A percentile compares a stretch with the other conserved stretches of the same genome.
These are phyloP conservation scores for Colletotrichum abscissum DNA, from an alignment of 2,329 filamentous ascomycete species.

Conservation along the genomic window DNA sequence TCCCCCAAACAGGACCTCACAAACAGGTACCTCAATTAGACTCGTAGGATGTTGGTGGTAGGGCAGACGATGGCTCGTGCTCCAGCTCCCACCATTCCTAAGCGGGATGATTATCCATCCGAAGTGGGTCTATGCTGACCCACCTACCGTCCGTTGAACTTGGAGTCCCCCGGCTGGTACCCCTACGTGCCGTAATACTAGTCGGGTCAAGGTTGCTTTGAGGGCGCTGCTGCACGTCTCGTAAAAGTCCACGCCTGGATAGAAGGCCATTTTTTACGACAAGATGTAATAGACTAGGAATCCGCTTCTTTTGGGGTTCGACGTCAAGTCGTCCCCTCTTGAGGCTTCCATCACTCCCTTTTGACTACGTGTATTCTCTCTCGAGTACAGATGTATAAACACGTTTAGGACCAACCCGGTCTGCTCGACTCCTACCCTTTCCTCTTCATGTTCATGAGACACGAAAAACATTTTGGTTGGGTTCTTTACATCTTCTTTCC, in stretches of 20 bases:
- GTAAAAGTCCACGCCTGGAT: not conserved
- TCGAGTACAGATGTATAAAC: not conserved
- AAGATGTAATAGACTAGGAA: not conserved
- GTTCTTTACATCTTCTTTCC: not conserved
- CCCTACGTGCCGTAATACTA: not conserved
- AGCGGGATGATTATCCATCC: slow-evolving; percentile 25
- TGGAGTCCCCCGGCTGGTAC: not conserved
- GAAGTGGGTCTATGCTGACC: slow-evolving; percentile 20
- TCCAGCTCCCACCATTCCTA: not conserved
- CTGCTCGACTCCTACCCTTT: not conserved
- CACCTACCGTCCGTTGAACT: slow-evolving; percentile 17
- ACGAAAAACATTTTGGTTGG: not conserved
- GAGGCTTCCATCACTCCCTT: not conserved
- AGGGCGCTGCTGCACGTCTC: slow-evolving; percentile 11
- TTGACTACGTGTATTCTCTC: not conserved
- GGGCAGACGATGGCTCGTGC: slow-evolving; percentile 1
- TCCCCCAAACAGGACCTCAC: not conserved
- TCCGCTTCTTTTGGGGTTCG: not conserved
- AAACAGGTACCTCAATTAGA: slow-evolving; percentile 6
- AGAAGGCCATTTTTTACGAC: not conserved
- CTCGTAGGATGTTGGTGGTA: slow-evolving; percentile 5
- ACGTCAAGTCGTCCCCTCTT: not conserved
- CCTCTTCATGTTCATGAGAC: not conserved
- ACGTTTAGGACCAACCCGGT: not conserved
- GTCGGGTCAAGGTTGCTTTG: not conserved